A percentile compares a stretch with the other conserved stretches of the same genome.
Evolutionary conservation across 31 red algal species (phyloP).

Genomic region (Bonnemaisonia californica): DNA sequence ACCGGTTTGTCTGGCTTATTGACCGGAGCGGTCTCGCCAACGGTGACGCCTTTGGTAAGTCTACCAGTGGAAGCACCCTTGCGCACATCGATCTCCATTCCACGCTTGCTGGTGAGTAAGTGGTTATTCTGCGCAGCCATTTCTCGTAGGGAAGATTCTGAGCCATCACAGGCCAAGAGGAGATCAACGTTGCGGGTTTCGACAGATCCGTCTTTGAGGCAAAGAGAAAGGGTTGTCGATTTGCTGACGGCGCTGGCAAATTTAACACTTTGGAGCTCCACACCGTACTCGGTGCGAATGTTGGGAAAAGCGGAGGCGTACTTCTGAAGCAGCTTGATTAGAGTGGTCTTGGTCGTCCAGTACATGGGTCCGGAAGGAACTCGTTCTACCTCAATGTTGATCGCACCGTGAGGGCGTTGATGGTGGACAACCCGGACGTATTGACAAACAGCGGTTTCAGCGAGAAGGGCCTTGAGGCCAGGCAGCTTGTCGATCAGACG

Average conservation of each 20-base stretch:
- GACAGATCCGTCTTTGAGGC: background rate
- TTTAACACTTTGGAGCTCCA: background rate
- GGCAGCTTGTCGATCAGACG: conserved; percentile 4
- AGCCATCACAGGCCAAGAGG: conserved; percentile 49
- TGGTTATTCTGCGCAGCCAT: background rate
- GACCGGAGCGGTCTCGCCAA: background rate
- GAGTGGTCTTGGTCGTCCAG: background rate
- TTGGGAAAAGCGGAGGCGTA: conserved; percentile 3
- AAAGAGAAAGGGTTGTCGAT: background rate
- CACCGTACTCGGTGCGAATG: background rate
- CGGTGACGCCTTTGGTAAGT: conserved; percentile 22
- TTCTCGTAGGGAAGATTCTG: conserved; percentile 15
- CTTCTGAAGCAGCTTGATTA: conserved; percentile 8
- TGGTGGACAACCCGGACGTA: conserved; percentile 1
- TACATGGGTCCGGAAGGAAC: conserved; percentile 17
- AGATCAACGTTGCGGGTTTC: conserved; percentile 6
- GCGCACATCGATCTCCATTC: background rate
- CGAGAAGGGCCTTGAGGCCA: conserved; percentile 1
- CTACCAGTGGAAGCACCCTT: conserved; percentile 12
- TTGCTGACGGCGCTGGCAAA: background rate
- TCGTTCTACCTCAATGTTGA: background rate
- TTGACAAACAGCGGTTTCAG: background rate
- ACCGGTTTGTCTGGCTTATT: background rate
- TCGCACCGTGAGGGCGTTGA: background rate
- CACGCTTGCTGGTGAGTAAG: background rate